Conservation (phyloP, 805 yeast genomes). For the Candida vaughaniae region DNA sequence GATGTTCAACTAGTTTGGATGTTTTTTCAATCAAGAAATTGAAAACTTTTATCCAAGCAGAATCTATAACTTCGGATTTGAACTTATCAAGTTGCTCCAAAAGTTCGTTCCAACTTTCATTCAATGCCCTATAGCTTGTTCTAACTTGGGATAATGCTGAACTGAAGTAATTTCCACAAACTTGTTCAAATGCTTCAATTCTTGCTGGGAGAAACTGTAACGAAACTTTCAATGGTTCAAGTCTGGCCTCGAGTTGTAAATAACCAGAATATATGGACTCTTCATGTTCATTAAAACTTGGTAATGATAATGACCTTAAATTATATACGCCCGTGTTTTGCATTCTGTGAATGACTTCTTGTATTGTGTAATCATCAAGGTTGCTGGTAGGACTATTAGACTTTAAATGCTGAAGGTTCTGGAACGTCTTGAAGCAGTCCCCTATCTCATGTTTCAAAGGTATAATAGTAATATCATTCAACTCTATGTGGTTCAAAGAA, state of each 20-base stretch:
- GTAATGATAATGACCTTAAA: conserved; percentile 22
- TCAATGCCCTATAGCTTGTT: conserved; percentile 38
- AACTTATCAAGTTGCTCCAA: conserved; percentile 40
- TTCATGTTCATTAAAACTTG: conserved; percentile 30
- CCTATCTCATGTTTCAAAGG: conserved; percentile 26
- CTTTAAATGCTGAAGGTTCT: conserved; percentile 18
- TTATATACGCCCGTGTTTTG: conserved; percentile 20
- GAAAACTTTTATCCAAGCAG: conserved; percentile 57
- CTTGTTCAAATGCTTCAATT: conserved; percentile 40
- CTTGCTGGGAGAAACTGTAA: conserved; percentile 51
- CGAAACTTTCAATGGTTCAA: conserved; percentile 54
- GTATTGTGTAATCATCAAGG: conserved; percentile 16
- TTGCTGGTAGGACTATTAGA: conserved; percentile 16
- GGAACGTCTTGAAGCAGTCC: conserved; percentile 19
- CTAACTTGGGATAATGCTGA: conserved; percentile 29
- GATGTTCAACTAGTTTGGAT: conserved; percentile 10
- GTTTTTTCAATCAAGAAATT: conserved; percentile 46
- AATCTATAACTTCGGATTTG: conserved; percentile 47
- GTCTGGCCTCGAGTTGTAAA: conserved; percentile 36
- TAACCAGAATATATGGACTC: conserved; percentile 41
- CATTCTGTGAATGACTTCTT: conserved; percentile 23
- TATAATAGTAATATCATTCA: conserved; percentile 22
- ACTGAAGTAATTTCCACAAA: conserved; percentile 22
- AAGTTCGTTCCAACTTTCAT: conserved; percentile 42
- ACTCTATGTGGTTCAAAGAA: conserved; percentile 26